A percentile compares a stretch with the other conserved stretches of the same genome.
These are phyloP conservation scores for Psilocybe sp. DNA, from an alignment of 768 basidiomycete genomes.

Conservation along the genomic window DNA sequence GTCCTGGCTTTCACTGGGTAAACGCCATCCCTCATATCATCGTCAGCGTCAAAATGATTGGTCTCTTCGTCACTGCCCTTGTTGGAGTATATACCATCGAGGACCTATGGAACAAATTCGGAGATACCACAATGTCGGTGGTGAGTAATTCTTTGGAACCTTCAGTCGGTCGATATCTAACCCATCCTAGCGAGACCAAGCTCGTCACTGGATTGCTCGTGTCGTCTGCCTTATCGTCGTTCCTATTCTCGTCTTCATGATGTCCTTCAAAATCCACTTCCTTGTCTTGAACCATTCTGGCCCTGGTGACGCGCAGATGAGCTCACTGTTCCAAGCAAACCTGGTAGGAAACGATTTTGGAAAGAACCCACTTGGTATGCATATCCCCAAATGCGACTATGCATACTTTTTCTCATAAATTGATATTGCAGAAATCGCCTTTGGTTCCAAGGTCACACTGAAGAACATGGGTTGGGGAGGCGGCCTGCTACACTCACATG, in stretches of 20 bases:
- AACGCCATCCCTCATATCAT: conserved; percentile 1
- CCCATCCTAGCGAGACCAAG: conserved; percentile 69
- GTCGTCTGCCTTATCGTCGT: conserved; percentile 82
- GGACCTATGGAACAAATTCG: conserved; percentile 98
- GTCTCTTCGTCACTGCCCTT: conserved; percentile 90
- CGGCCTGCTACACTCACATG: conserved; percentile 93
- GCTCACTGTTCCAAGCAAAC: conserved; percentile 96
- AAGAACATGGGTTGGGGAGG: conserved; percentile 99
- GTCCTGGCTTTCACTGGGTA: conserved; percentile 3
- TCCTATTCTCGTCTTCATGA: conserved; percentile 90
- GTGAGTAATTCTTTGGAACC: conserved; percentile 43
- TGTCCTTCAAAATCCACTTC: conserved; percentile 96
- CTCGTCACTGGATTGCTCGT: conserved; percentile 88
- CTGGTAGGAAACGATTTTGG: conserved; percentile 91
- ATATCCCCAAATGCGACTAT: background rate
- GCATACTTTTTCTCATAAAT: background rate
- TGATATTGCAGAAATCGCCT: conserved; percentile 66
- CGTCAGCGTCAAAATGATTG: conserved; percentile 90
- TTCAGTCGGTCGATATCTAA: conserved; percentile 1
- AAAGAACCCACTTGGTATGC: conserved; percentile 80
- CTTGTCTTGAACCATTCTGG: conserved; percentile 90
- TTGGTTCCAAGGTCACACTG: conserved; percentile 86
- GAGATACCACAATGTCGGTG: conserved; percentile 86
- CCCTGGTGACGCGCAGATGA: conserved; percentile 98
- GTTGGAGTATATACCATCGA: conserved; percentile 97